These are phyloP conservation scores for Penicillium turbatum DNA, from an alignment of 495 filamentous ascomycete genomes.

Conservation along the genomic window DNA sequence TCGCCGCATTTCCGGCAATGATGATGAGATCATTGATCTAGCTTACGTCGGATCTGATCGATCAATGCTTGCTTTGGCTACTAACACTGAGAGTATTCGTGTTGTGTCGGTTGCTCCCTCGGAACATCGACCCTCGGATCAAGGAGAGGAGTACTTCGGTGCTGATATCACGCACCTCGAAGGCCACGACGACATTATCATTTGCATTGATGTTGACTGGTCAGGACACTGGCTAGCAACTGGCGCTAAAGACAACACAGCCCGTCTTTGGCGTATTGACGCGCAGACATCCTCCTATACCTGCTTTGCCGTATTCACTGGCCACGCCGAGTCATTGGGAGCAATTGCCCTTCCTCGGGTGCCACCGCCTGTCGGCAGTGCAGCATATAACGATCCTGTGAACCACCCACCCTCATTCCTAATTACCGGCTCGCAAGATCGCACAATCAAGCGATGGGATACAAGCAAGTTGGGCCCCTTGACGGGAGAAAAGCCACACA, in stretches of 20 bases:
- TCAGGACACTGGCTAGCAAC: conserved; percentile 95
- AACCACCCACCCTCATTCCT: conserved; percentile 78
- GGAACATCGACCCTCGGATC: conserved; percentile 29
- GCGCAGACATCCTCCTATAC: conserved; percentile 66
- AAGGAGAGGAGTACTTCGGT: conserved; percentile 64
- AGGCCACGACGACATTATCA: conserved; percentile 92
- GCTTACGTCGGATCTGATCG: conserved; percentile 75
- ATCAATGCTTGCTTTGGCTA: conserved; percentile 82
- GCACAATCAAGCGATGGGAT: conserved; percentile 89
- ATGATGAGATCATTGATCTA: conserved; percentile 95
- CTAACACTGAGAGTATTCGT: conserved; percentile 89
- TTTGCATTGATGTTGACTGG: conserved; percentile 91
- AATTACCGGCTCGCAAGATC: conserved; percentile 88
- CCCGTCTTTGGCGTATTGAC: conserved; percentile 87
- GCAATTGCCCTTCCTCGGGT: conserved; percentile 77
- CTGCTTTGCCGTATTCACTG: conserved; percentile 76
- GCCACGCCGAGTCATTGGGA: conserved; percentile 93
- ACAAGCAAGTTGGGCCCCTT: conserved; percentile 48
- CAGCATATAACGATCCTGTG: conserved; percentile 61
- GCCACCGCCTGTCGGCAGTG: conserved; percentile 58
- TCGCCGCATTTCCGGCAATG: conserved; percentile 85
- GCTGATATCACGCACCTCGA: conserved; percentile 79
- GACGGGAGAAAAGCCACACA: conserved; percentile 36
- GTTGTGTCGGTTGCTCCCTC: conserved; percentile 63
- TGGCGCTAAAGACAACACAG: conserved; percentile 93